These are phyloP conservation scores for Zymoseptoria brevis DNA, from an alignment of 2,329 filamentous ascomycete species.

Conservation along the genomic window DNA sequence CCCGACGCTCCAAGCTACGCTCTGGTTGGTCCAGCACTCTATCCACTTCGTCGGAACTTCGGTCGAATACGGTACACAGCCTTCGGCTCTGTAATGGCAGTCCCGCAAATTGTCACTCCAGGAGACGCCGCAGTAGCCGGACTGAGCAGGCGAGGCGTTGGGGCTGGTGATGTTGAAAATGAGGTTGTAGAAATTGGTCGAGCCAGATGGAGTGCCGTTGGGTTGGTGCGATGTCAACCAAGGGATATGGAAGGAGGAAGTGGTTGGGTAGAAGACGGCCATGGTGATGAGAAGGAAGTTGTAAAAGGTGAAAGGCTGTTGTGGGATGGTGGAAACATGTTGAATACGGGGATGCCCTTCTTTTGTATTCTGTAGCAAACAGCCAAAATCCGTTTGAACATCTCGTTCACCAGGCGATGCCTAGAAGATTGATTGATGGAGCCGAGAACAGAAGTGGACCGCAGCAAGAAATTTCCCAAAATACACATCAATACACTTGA, in stretches of 20 bases:
- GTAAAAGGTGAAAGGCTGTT: background rate
- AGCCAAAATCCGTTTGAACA: too few species aligned
- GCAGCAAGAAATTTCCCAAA: too few species aligned
- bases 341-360: too few species aligned
- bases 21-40: conserved; percentile 11
- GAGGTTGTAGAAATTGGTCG: conserved; percentile 23
- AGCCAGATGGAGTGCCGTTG: conserved; percentile 18
- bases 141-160: conserved; percentile 6
- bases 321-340: too few species aligned
- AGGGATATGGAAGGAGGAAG: conserved; percentile 2
- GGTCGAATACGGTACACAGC: conserved; percentile 7
- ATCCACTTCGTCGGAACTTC: conserved; percentile 21
- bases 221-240: conserved; percentile 21
- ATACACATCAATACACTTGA: too few species aligned
- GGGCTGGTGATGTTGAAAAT: conserved; percentile 17
- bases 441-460: too few species aligned
- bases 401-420: too few species aligned
- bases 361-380: too few species aligned
- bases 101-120: conserved; percentile 22
- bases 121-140: conserved; percentile 15
- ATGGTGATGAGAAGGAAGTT: background rate
- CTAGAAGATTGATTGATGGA: too few species aligned
- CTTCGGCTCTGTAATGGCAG: background rate
- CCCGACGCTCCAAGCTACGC: background rate
- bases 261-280: conserved; percentile 1